phyloP scores from a whole-genome alignment of 2,329 filamentous ascomycete genomes.

The Biscogniauxia marginata region DNA sequence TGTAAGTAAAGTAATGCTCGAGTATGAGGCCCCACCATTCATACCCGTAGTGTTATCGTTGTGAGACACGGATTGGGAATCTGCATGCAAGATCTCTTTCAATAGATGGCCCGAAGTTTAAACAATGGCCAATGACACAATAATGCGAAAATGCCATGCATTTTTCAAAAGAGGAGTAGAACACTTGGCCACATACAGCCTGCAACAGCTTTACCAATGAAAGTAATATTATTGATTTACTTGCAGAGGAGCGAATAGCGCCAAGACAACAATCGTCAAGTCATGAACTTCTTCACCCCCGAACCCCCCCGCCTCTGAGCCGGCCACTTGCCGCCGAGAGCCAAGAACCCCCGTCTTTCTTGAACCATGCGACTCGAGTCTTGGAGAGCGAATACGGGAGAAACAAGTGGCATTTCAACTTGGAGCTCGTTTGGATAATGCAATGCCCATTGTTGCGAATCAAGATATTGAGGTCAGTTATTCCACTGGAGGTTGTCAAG shows the following conservation, averaged over 20 bases:
- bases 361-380: background rate
- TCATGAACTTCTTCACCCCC: background rate
- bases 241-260: background rate
- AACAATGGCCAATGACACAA: no score
- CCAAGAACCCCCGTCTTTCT: background rate
- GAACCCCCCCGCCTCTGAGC: background rate
- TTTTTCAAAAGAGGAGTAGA: background rate
- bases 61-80: no score
- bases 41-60: no score
- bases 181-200: conserved; percentile 23
- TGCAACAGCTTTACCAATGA: background rate
- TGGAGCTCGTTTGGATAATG: background rate
- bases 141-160: no score
- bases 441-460: no score
- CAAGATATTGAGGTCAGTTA: no score
- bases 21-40: no score
- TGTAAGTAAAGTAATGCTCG: no score
- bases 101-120: no score
- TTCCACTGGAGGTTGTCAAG: no score
- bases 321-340: background rate
- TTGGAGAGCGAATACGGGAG: background rate
- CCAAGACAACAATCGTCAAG: background rate
- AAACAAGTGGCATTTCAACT: background rate
- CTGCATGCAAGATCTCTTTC: no score
- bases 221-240: background rate